A percentile compares a stretch with the other conserved stretches of the same genome.
Conservation (phyloP, 345 rosid genomes). For the Melaleuca quinquenervia region DNA sequence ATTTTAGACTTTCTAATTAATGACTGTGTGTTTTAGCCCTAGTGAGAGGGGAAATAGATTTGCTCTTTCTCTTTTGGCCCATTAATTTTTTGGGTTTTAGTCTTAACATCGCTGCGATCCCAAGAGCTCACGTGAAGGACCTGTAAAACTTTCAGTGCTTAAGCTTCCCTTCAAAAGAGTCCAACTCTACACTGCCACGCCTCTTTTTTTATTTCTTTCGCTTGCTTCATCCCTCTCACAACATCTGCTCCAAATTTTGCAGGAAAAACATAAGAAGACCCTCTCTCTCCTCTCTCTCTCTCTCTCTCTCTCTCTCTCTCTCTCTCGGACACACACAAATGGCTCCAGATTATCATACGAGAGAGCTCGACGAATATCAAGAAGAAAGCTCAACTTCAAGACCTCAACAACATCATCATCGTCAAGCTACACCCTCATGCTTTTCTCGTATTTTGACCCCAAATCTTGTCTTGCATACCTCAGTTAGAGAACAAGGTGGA, state of each 20-base stretch:
- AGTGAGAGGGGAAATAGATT: not conserved
- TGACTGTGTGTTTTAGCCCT: not conserved
- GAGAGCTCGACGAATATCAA: not conserved
- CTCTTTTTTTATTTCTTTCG: not conserved
- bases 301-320: not conserved
- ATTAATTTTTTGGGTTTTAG: not conserved
- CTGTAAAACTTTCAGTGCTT: not conserved
- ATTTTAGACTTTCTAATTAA: not conserved
- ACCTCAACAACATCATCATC: not conserved
- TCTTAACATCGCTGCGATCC: not conserved
- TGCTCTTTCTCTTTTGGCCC: not conserved
- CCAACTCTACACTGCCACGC: not conserved
- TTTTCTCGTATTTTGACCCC: not conserved
- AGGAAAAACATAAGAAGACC: not conserved
- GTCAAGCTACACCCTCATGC: not conserved
- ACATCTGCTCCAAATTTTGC: not conserved
- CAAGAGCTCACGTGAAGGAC: not conserved
- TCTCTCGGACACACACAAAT: not conserved
- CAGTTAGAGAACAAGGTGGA: not conserved
- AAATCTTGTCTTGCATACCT: not conserved
- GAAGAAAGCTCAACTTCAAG: not conserved
- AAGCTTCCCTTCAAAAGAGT: not conserved
- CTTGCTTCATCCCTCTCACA: not conserved
- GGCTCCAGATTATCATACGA: not conserved
- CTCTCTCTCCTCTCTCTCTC: not conserved